Conservation (phyloP, 805 yeast species). For the Ogataea neopini region DNA sequence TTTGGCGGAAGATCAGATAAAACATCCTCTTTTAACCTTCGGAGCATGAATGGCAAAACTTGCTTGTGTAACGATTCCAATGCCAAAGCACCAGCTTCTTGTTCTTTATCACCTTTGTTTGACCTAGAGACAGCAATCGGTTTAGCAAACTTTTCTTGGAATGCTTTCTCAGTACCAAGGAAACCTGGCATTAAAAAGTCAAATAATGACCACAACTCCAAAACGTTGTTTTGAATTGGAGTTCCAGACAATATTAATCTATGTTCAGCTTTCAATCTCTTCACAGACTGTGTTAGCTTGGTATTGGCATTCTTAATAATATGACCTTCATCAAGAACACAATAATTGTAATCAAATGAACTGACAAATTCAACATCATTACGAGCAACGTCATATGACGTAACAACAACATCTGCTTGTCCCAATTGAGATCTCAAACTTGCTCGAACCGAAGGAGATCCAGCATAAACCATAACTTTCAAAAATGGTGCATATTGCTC, state of each 20-base stretch:
- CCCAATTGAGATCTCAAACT: slow-evolving; percentile 53
- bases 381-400: slow-evolving; percentile 95
- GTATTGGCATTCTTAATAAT: slow-evolving; percentile 91
- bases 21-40: slow-evolving; percentile 95
- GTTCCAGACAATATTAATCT: slow-evolving; percentile 92
- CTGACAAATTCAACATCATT: slow-evolving; percentile 75
- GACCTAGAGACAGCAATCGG: slow-evolving; percentile 95
- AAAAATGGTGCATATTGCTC: slow-evolving; percentile 86
- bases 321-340: slow-evolving; percentile 97
- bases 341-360: slow-evolving; percentile 76
- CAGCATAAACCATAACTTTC: slow-evolving; percentile 83
- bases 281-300: slow-evolving; percentile 86
- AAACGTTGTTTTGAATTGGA: slow-evolving; percentile 95
- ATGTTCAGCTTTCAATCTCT: slow-evolving; percentile 80
- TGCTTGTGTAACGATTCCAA: slow-evolving; percentile 95
- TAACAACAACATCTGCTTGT: slow-evolving; percentile 80
- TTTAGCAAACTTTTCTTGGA: slow-evolving; percentile 94
- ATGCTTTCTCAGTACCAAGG: slow-evolving; percentile 89
- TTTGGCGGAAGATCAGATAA: slow-evolving; percentile 96
- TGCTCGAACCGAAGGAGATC: slow-evolving; percentile 77
- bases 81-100: slow-evolving; percentile 95
- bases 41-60: slow-evolving; percentile 91
- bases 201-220: slow-evolving; percentile 96
- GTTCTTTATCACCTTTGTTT: slow-evolving; percentile 88
- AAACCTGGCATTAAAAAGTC: slow-evolving; percentile 99